Evolutionary conservation across 495 filamentous ascomycete genomes (phyloP), one percentile per base, ranked within the genome.

Genomic region (Lasiosphaeria ovina): DNA sequence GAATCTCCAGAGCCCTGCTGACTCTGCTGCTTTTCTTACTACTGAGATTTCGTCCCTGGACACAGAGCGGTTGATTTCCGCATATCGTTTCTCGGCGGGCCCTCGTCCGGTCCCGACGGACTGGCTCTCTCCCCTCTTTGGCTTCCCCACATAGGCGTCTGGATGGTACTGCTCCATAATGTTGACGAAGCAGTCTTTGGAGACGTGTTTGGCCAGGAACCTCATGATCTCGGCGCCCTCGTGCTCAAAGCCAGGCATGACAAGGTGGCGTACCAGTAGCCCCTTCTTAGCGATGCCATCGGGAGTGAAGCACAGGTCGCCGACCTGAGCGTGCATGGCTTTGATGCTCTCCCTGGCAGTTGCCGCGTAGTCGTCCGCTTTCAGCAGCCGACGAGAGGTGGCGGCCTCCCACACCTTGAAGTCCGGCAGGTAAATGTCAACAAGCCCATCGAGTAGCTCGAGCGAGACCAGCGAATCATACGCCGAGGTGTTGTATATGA

Each of bases 131-230:
- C 6, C 65, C 53, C 79, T 78, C 51, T 72, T 82, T 50, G 77
- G 74, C 75, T 87, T 90, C 33, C 89, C 89, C 3, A 92, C 88
- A 78, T 92, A 83, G 10, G 89, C 88, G 67, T 85, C 82, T 0
- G 88, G 87, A 59, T 83, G 83, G 68, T 91, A 92, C 74, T 91
- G 89, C 75, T 92, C 88, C 89, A 88, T 88, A 60, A 89, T 83
- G 67, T 88, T 81, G 55, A 89, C 80, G 70, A 89, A 90, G 16
- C 87, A 72, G 70, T 92, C 89, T 65, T 64, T 77, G 31, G 85
- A 89, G 1, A 92, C 79, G 57, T 90, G 81, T 57, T 76, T 72
- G 0, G 84, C 87, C 35, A 92, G 74, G 81, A 86, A 92, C 54
- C 68, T 74, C 76, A 92, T 85, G 61, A 92, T 92, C 63, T 84